A percentile compares a stretch with the other conserved stretches of the same genome.
Conservation (phyloP, 2,329 filamentous ascomycete genomes). For the Neofusicoccum umdonicola region DNA sequence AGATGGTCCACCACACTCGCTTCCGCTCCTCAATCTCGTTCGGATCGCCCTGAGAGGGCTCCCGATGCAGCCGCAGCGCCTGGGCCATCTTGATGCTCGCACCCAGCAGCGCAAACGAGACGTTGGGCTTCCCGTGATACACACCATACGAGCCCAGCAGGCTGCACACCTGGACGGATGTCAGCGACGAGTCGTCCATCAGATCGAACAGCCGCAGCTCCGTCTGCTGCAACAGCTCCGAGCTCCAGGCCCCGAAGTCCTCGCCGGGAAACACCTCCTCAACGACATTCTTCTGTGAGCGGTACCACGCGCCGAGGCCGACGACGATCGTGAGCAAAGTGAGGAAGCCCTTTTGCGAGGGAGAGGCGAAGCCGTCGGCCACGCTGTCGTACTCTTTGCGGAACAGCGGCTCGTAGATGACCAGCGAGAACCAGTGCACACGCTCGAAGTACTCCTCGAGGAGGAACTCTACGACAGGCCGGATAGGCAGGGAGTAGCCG, state of each 20-base stretch:
- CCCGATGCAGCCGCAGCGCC: conserved; percentile 34
- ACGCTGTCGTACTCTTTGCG: conserved; percentile 33
- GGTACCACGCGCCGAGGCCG: conserved; percentile 41
- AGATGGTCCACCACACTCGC: conserved; percentile 44
- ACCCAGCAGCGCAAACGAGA: conserved; percentile 40
- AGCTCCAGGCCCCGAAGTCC: conserved; percentile 22
- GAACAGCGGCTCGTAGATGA: conserved; percentile 43
- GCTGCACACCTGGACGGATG: conserved; percentile 39
- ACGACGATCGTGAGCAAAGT: conserved; percentile 39
- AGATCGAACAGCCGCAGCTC: conserved; percentile 39
- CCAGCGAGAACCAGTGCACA: conserved; percentile 47
- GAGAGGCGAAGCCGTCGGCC: conserved; percentile 33
- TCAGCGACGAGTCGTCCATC: conserved; percentile 41
- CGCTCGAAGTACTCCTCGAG: conserved; percentile 43
- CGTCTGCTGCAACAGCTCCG: conserved; percentile 27
- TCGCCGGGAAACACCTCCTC: conserved; percentile 9
- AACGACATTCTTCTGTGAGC: conserved; percentile 23
- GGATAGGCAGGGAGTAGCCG: conserved; percentile 29
- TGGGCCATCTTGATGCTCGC: conserved; percentile 40
- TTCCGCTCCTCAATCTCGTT: conserved; percentile 37
- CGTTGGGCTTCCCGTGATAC: conserved; percentile 43
- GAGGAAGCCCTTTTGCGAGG: conserved; percentile 37
- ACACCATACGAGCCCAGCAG: conserved; percentile 43
- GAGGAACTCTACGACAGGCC: conserved; percentile 29
- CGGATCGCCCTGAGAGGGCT: conserved; percentile 23